Percentiles rank a stretch among this genome's conserved stretches.
phyloP scores from a whole-genome alignment of 108 stramenopile genomes.

The Craspedostauros australis region DNA sequence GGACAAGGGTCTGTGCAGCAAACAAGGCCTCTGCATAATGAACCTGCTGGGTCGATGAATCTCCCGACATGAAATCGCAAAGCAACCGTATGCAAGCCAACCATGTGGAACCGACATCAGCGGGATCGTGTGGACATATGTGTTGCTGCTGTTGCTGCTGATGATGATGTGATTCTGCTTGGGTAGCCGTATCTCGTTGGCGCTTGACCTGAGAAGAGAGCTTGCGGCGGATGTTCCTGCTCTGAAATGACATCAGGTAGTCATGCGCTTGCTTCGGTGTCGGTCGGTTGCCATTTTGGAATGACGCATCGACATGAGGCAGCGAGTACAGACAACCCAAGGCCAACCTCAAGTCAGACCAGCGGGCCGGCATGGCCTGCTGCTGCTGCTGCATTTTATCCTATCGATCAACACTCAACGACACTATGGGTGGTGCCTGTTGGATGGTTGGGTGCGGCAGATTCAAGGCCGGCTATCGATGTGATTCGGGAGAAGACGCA shows the following conservation, averaged over 20 bases:
- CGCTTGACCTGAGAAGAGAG: conserved; percentile 19
- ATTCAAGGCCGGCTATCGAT: no score
- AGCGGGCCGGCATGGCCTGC: no score
- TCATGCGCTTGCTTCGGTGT: conserved; percentile 50
- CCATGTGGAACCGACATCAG: conserved; percentile 44
- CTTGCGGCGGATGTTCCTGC: conserved; percentile 53
- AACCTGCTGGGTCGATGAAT: conserved; percentile 1
- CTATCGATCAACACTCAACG: no score
- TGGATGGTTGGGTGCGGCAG: no score
- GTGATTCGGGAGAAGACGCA: no score
- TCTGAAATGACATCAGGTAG: conserved; percentile 53
- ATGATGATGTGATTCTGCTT: neutral
- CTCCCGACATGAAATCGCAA: neutral
- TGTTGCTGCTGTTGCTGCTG: conserved; percentile 1
- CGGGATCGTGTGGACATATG: neutral
- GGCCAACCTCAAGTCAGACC: no score
- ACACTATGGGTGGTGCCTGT: no score
- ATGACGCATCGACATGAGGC: no score
- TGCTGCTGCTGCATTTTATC: no score
- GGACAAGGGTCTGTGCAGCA: conserved; percentile 57
- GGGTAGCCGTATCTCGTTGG: conserved; percentile 18
- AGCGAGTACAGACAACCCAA: no score
- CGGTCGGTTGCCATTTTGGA: no score
- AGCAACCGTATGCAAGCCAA: conserved; percentile 38
- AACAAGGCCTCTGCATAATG: conserved; percentile 48